Percentiles rank a stretch among this genome's conserved stretches.
These are phyloP conservation scores for Paecilomyces variotii DNA, from an alignment of 2,329 filamentous ascomycete genomes.

Conservation along the genomic window DNA sequence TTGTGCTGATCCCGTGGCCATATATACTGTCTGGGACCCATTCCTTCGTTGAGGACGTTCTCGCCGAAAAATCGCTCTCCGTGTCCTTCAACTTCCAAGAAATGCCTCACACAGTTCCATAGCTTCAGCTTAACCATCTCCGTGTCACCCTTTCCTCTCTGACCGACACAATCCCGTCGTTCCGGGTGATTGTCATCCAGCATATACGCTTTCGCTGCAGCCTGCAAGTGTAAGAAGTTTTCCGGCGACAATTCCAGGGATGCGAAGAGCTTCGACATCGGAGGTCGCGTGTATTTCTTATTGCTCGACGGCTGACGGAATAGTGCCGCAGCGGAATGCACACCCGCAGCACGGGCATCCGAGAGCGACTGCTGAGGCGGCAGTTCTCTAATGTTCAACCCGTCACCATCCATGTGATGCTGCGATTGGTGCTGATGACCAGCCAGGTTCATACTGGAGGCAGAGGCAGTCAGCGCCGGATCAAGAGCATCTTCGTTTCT, in stretches of 20 bases:
- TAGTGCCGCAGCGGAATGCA: slow-evolving; percentile 47
- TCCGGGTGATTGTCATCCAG: slow-evolving; percentile 47
- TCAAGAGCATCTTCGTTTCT: slow-evolving; percentile 31
- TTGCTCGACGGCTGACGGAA: slow-evolving; percentile 44
- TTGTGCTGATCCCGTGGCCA: slow-evolving; percentile 50
- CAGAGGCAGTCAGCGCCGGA: slow-evolving; percentile 22
- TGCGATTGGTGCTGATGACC: slow-evolving; percentile 18
- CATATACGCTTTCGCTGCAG: slow-evolving; percentile 51
- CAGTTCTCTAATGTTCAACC: slow-evolving; percentile 28
- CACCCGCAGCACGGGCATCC: slow-evolving; percentile 42
- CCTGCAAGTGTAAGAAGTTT: slow-evolving; percentile 48
- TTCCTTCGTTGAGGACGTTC: slow-evolving; percentile 35
- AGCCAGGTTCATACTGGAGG: slow-evolving; percentile 15
- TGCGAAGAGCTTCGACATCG: slow-evolving; percentile 50
- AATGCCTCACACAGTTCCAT: slow-evolving; percentile 49
- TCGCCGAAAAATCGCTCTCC: slow-evolving; percentile 47
- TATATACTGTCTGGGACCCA: slow-evolving; percentile 34
- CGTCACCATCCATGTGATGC: slow-evolving; percentile 20
- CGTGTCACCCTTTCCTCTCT: slow-evolving; percentile 46
- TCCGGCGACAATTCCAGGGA: slow-evolving; percentile 50
- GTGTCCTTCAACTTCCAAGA: slow-evolving; percentile 43
- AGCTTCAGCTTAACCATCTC: slow-evolving; percentile 51
- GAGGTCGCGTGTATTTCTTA: slow-evolving; percentile 51
- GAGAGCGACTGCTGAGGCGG: slow-evolving; percentile 30
- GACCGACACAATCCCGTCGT: slow-evolving; percentile 49